Percentiles rank a stretch among this genome's conserved stretches.
Conservation (phyloP, 306 rosid species). For the Lagenaria siceraria region DNA sequence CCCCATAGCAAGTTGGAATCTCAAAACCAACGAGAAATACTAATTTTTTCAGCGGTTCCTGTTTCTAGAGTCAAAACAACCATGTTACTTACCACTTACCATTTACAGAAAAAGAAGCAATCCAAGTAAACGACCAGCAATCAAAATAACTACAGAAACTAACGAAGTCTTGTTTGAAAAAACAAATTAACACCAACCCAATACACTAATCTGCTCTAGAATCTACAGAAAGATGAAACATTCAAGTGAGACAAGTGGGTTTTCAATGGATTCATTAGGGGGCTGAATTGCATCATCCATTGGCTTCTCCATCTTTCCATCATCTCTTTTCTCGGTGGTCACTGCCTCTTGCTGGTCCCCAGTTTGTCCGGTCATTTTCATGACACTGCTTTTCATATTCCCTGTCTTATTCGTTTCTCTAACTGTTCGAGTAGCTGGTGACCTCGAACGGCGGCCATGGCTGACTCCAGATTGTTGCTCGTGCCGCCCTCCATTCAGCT, state of each 20-base stretch:
- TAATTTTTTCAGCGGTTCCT: background rate
- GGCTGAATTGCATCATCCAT: constrained; percentile 19
- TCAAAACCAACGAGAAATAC: constrained; percentile 5
- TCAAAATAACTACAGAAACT: background rate
- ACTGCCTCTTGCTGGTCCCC: constrained; percentile 12
- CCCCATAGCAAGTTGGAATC: constrained; percentile 17
- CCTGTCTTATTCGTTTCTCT: constrained; percentile 10
- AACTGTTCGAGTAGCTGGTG: constrained; percentile 38
- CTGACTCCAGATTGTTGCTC: constrained; percentile 25
- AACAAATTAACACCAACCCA: background rate
- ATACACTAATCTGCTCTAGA: background rate
- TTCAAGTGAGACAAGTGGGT: constrained; percentile 68
- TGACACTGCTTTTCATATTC: constrained; percentile 6
- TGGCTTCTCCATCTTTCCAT: constrained; percentile 12
- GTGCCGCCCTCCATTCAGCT: constrained; percentile 20
- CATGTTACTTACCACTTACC: background rate
- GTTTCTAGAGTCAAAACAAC: background rate
- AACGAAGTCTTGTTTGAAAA: background rate
- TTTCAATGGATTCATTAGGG: constrained; percentile 44
- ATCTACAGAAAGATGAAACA: constrained; percentile 87
- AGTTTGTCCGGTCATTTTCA: constrained; percentile 18
- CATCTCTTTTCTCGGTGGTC: constrained; percentile 6
- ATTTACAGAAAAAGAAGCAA: background rate
- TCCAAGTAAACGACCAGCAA: background rate
- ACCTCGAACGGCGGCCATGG: constrained; percentile 36